These are phyloP conservation scores for Phytophthora pinifolia DNA, from an alignment of 352 stramenopile species.

Conservation along the genomic window DNA sequence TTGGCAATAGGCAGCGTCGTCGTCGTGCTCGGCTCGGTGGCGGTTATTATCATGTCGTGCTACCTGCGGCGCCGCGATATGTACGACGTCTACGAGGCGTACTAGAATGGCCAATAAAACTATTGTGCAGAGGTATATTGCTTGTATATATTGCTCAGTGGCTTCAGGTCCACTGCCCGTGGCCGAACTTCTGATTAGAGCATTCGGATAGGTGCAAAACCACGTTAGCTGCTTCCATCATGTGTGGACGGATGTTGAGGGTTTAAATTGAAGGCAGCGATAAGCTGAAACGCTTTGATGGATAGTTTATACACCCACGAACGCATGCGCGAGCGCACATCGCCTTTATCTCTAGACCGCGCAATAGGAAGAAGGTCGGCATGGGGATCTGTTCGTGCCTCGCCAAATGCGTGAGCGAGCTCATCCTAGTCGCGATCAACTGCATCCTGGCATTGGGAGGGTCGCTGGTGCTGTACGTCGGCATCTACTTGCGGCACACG, in stretches of 20 bases:
- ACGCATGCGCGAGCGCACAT: conserved; percentile 14
- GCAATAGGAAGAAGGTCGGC: conserved; percentile 2
- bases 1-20: conserved; percentile 42
- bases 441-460: conserved; percentile 56
- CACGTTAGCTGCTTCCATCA: no score
- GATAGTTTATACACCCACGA: conserved; percentile 18
- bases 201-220: no score
- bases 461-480: conserved; percentile 52
- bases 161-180: no score
- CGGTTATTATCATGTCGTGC: conserved; percentile 51
- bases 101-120: conserved; percentile 9
- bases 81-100: conserved; percentile 30
- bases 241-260: no score
- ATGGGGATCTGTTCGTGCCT: conserved; percentile 35
- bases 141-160: not conserved
- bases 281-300: conserved; percentile 1
- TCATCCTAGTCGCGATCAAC: conserved; percentile 65
- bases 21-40: conserved; percentile 37
- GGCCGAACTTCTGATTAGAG: no score
- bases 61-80: conserved; percentile 42
- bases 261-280: no score
- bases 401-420: conserved; percentile 32
- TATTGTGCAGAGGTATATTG: conserved; percentile 16
- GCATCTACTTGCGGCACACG: conserved; percentile 41
- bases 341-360: conserved; percentile 9